phyloP scores from a whole-genome alignment of 176 grass and related monocot species.

The Typha latifolia region DNA sequence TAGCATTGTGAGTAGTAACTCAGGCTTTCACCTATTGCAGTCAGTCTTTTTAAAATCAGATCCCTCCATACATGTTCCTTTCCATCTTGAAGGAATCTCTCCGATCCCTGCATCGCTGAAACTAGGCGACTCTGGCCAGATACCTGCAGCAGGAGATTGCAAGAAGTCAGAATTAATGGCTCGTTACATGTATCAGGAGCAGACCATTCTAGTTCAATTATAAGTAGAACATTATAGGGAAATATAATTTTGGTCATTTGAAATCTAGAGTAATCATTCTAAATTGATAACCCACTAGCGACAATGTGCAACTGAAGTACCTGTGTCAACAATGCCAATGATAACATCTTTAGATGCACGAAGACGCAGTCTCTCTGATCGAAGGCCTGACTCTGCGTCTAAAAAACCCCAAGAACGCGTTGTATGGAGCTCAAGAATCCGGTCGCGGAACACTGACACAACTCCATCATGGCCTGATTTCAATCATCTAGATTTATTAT shows the following conservation, averaged over 20 bases:
- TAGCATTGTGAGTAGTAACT: neutral
- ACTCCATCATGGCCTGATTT: constrained; percentile 51
- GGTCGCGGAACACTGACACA: constrained; percentile 77
- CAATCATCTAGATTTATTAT: neutral
- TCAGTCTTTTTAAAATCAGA: constrained; percentile 81
- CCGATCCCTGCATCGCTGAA: constrained; percentile 70
- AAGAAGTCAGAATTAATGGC: neutral
- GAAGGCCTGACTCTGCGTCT: constrained; percentile 60
- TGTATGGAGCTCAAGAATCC: constrained; percentile 79
- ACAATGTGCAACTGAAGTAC: constrained; percentile 9
- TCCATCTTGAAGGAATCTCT: constrained; percentile 65
- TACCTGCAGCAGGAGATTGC: constrained; percentile 21
- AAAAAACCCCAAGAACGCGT: constrained; percentile 96
- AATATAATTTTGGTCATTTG: too few relatives aligned
- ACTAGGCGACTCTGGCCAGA: constrained; percentile 89
- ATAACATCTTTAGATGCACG: constrained; percentile 72
- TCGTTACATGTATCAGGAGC: neutral
- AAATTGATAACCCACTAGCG: too few relatives aligned
- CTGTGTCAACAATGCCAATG: constrained; percentile 77
- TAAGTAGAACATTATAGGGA: too few relatives aligned
- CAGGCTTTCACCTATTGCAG: constrained; percentile 68
- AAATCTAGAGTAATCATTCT: too few relatives aligned
- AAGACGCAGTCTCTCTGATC: constrained; percentile 36
- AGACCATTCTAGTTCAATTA: neutral
- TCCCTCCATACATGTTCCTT: constrained; percentile 87